These are phyloP conservation scores for Colletotrichum orbiculare DNA, from an alignment of 2,329 filamentous ascomycete genomes.

Conservation along the genomic window DNA sequence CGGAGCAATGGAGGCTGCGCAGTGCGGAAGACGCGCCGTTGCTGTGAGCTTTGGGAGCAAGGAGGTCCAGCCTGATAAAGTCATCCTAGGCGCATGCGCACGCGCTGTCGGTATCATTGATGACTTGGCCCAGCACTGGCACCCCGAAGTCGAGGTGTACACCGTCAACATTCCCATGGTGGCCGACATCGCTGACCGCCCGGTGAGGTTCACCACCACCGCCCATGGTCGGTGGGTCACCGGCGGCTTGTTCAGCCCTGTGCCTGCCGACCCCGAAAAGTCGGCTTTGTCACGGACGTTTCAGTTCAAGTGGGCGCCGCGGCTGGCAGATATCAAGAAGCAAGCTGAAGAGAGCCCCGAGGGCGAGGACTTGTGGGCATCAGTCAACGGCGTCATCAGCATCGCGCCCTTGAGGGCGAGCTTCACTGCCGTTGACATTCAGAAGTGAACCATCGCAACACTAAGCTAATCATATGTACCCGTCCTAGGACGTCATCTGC, in stretches of 20 bases:
- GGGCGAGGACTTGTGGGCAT: constrained; percentile 38
- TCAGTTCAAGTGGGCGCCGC: constrained; percentile 36
- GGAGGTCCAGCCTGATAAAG: constrained; percentile 71
- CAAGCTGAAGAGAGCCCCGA: constrained; percentile 32
- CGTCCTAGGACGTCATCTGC: too few species aligned
- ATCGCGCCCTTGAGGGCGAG: constrained; percentile 34
- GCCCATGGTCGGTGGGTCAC: constrained; percentile 75
- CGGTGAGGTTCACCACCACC: constrained; percentile 75
- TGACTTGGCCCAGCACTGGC: constrained; percentile 69
- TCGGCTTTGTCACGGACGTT: constrained; percentile 15
- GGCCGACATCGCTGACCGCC: constrained; percentile 67
- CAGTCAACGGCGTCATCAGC: constrained; percentile 35
- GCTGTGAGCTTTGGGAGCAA: constrained; percentile 79
- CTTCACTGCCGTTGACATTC: constrained; percentile 31
- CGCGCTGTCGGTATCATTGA: constrained; percentile 72
- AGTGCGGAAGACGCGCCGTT: constrained; percentile 68
- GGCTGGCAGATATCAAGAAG: constrained; percentile 35
- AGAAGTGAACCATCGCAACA: not conserved
- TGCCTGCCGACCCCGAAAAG: constrained; percentile 31
- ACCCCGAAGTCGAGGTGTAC: constrained; percentile 70
- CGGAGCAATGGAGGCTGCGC: constrained; percentile 67
- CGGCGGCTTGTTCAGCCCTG: constrained; percentile 48
- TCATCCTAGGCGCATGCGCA: constrained; percentile 70
- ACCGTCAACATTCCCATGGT: constrained; percentile 76
- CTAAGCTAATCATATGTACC: not conserved